Evolutionary conservation across 805 yeast species (phyloP), one percentile per base, ranked within the genome.

Genomic region (Torulaspora delbrueckii): DNA sequence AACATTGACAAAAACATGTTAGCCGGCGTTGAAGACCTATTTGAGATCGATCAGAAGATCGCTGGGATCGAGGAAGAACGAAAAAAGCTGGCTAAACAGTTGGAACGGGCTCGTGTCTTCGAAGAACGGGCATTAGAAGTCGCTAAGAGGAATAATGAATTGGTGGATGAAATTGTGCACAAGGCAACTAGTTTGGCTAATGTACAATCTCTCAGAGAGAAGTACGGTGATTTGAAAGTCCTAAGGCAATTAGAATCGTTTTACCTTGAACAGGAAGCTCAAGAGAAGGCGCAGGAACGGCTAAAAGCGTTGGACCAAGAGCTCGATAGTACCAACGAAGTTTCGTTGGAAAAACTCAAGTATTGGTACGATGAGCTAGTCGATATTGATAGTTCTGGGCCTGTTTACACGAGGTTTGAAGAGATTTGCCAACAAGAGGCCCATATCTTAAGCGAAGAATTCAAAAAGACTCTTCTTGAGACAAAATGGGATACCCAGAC

Each of bases 401-500:
- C 24, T 8, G 43, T 40, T 3, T 38, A 32, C 27, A 8, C 14
- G 14, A 37, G 32, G 16, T 60, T 56, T 30, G 56, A 58, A 28
- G 23, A 43, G 4, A 16, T 34, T 2, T 23, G 59, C 7, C n/a
- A 53, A 2, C 35, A 26, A 4, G 44, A 42, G 8, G 59, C 59
- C 2, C 26, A 45, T 12, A 38, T 32, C 3, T 24, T 54, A 8
- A 37, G 45, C 3, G 43, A 55, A 4, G 41, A 42, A 7, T 52
- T 57, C 28, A 53, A 57, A 24, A 37, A 48, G 30, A n/a, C 14
- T 5, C 46, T 62, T 22, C 34, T 62, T 14, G 53, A 59, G 18
- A 50, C 57, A 10, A 56, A 54, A 45, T 66, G 70, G 70, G 70
- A 66, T 51, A 54, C 59, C 7, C 33, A 48, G 6, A 44, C 50